Base-by-base conservation (phyloP, 1,284 basidiomycete species). In the Boletellus deceptivus region DNA sequence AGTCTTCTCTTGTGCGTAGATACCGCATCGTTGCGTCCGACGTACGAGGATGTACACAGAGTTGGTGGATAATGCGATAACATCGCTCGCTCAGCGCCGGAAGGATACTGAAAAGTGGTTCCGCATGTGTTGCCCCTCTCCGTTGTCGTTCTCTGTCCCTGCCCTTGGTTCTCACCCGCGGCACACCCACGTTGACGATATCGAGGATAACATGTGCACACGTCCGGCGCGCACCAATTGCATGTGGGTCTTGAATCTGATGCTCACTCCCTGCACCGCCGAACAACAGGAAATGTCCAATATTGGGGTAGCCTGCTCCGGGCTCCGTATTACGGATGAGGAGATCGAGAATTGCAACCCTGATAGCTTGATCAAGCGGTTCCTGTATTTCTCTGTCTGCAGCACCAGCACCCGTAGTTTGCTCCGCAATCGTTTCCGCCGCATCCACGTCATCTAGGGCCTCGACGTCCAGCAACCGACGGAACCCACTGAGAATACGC, bases 251-350 rank as follows among this genome's bases (percentile, higher is more conserved):
- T 62, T 89, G 83, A 39, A 91, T 84, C 54, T 78, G 79, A 55
- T 78, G 75, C 42, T 82, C 75, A 40, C 70, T 70, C 34, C 74
- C 73, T 39, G 72, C 70, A 3, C 76, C 70, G 1, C 86, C 90
- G 64, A 95, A 91, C 6, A 99, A 79, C 9, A 99, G 73, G 68
- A 93, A 90, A 72, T 98, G 93, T 0, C 90, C 89, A 33, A 98
- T 66, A 61, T 96, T 98, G 14, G 95, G 93, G 52, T 86, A 91
- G 0, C 84, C 70, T 10, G 79, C 70, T 40, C 76, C 77, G 0
- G 71, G 66, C n/a, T 80, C 72, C 0, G 94, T 95, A 55, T 89
- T 90, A 48, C 83, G 82, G 38, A 93, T 81, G 52, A 99, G 75
- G 10, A 99, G 75, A 57, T 96, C 89, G 43, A 99, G 79, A n/a